Conservation (phyloP, 2,329 filamentous ascomycete genomes). For the Phyllosticta citriasiana region DNA sequence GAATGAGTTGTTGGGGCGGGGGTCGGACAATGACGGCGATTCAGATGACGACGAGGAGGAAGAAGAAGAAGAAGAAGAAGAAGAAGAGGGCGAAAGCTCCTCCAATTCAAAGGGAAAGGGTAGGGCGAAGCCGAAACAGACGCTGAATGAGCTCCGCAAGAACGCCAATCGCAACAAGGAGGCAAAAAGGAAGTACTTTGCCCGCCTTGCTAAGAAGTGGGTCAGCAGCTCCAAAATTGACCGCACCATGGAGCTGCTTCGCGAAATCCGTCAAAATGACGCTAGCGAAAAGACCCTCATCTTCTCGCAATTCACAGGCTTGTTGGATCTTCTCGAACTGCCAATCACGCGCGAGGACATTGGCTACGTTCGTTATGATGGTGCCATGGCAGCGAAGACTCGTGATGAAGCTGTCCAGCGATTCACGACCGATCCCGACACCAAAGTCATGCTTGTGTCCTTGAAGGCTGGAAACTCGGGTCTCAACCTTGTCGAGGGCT, state of each 20-base stretch:
- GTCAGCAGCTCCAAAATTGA: constrained; percentile 66
- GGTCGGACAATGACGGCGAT: constrained; percentile 15
- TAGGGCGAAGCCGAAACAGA: constrained; percentile 27
- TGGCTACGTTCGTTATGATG: constrained; percentile 62
- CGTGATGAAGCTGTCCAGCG: constrained; percentile 58
- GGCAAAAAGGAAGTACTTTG: constrained; percentile 60
- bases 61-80: constrained; percentile 27
- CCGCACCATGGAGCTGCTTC: constrained; percentile 56
- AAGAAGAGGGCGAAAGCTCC: constrained; percentile 19
- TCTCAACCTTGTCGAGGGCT: constrained; percentile 74
- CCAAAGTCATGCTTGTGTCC: constrained; percentile 65
- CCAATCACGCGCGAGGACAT: constrained; percentile 51
- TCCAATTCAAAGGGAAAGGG: constrained; percentile 14
- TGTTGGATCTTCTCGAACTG: constrained; percentile 68
- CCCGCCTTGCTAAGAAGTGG: constrained; percentile 58
- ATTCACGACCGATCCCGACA: constrained; percentile 52
- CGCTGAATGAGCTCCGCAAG: constrained; percentile 56
- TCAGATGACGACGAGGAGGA: constrained; percentile 26
- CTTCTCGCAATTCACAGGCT: constrained; percentile 72
- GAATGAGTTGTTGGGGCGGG: constrained; percentile 16
- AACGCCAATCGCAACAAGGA: constrained; percentile 52
- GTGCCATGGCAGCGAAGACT: constrained; percentile 57
- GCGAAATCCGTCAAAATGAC: constrained; percentile 36
- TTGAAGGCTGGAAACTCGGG: constrained; percentile 77
- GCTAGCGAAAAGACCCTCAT: constrained; percentile 66